Evolutionary conservation across 1,284 basidiomycete genomes (phyloP).

Genomic region (Xerocomus nothofagi): DNA sequence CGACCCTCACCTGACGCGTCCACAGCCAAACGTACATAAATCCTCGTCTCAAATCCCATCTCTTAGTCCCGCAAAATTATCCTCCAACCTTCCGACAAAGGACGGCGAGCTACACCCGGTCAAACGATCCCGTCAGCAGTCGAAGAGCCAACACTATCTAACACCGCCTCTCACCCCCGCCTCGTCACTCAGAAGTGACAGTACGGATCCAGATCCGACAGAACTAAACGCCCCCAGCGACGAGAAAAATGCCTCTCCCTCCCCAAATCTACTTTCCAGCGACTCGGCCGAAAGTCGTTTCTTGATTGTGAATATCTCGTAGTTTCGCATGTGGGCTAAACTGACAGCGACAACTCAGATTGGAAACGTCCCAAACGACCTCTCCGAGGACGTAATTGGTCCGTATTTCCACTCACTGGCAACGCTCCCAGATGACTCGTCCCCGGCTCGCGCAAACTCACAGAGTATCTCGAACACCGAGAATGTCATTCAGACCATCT

Average conservation of each 20-base stretch:
- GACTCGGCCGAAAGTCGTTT: conserved; percentile 41
- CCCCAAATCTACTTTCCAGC: conserved; percentile 8
- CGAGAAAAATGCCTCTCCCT: conserved; percentile 8
- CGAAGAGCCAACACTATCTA: conserved; percentile 41
- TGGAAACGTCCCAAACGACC: conserved; percentile 33
- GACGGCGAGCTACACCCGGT: conserved; percentile 19
- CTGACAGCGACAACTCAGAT: conserved; percentile 31
- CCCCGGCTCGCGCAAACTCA: conserved; percentile 7
- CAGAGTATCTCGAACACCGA: conserved; percentile 12
- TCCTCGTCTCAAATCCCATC: conserved; percentile 19
- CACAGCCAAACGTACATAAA: conserved; percentile 23
- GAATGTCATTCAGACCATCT: conserved; percentile 49
- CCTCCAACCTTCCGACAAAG: conserved; percentile 15
- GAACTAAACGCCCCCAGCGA: conserved; percentile 20
- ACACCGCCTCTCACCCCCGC: conserved; percentile 61
- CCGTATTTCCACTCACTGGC: conserved; percentile 31
- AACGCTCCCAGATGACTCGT: conserved; percentile 16
- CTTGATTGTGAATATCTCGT: conserved; percentile 39
- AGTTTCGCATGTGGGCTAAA: neutral
- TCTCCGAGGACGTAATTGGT: conserved; percentile 38
- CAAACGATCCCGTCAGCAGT: conserved; percentile 28
- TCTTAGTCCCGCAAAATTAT: conserved; percentile 10
- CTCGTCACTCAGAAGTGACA: conserved; percentile 44
- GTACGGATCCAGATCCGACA: conserved; percentile 35
- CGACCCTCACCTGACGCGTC: conserved; percentile 40